Conservation (phyloP, 129 eudicot genomes). For the Apium graveolens region DNA sequence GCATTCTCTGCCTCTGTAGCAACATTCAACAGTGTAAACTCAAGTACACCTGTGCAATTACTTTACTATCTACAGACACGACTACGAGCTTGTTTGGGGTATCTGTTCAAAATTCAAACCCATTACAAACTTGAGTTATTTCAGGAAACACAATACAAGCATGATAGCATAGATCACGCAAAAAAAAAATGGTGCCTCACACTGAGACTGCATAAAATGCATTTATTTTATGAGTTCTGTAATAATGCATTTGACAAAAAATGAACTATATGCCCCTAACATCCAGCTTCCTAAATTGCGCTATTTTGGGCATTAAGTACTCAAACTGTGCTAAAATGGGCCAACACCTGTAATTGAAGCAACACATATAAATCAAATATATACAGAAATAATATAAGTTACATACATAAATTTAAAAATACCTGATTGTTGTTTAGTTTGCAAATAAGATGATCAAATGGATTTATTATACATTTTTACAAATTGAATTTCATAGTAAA, state of each 20-base stretch:
- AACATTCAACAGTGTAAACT: background rate
- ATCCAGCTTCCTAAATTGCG: background rate
- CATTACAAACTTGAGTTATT: background rate
- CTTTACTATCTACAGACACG: background rate
- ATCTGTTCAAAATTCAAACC: background rate
- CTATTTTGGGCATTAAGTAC: background rate
- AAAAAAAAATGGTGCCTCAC: background rate
- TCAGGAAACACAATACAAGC: background rate
- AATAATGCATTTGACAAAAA: too few relatives aligned
- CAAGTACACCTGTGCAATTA: background rate
- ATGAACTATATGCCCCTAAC: background rate
- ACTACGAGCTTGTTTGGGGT: too few relatives aligned
- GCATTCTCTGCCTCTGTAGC: too few relatives aligned
- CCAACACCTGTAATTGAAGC: background rate
- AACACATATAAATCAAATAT: background rate
- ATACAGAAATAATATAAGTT: background rate
- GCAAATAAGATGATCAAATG: background rate
- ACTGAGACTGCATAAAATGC: background rate
- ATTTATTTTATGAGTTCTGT: background rate
- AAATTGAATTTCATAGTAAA: too few relatives aligned
- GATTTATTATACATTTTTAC: too few relatives aligned
- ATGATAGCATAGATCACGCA: background rate
- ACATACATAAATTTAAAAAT: background rate
- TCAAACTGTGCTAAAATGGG: background rate
- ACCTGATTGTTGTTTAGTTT: too few relatives aligned